These are phyloP conservation scores for Rhizophora mangle DNA, from an alignment of 345 rosid species.

Conservation along the genomic window DNA sequence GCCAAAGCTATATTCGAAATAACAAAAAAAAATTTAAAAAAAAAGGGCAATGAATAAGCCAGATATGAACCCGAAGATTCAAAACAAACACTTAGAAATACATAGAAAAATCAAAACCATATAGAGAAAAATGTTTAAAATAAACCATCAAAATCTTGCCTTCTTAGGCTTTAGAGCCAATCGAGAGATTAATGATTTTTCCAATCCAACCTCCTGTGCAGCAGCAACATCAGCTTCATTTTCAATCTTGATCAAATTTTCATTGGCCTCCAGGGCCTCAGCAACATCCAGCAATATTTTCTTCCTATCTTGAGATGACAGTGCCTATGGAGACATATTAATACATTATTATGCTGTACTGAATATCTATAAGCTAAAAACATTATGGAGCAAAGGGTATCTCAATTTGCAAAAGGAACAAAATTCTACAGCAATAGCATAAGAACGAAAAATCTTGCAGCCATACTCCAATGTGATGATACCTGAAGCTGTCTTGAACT, in stretches of 20 bases:
- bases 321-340: slow-evolving; percentile 39
- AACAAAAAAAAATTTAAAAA: background rate
- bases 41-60: background rate
- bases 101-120: background rate
- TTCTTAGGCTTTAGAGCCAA: slow-evolving; percentile 74
- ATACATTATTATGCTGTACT: slow-evolving; percentile 6
- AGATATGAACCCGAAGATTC: background rate
- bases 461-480: slow-evolving; percentile 5
- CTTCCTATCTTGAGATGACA: slow-evolving; percentile 66
- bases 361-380: background rate
- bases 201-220: slow-evolving; percentile 67
- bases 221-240: slow-evolving; percentile 72
- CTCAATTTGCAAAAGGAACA: background rate
- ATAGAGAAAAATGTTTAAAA: background rate
- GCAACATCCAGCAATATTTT: slow-evolving; percentile 69
- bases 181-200: slow-evolving; percentile 64
- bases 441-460: slow-evolving; percentile 6
- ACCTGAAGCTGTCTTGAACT: slow-evolving; percentile 84
- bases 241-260: slow-evolving; percentile 49
- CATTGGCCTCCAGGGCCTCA: slow-evolving; percentile 69
- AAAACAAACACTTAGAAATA: background rate
- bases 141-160: slow-evolving; percentile 33
- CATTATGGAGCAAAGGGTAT: background rate
- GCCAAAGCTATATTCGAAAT: background rate
- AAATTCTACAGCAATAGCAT: background rate